These are phyloP conservation scores for Solanum lignicaule DNA, from an alignment of 257 asterid species.

Conservation along the genomic window DNA sequence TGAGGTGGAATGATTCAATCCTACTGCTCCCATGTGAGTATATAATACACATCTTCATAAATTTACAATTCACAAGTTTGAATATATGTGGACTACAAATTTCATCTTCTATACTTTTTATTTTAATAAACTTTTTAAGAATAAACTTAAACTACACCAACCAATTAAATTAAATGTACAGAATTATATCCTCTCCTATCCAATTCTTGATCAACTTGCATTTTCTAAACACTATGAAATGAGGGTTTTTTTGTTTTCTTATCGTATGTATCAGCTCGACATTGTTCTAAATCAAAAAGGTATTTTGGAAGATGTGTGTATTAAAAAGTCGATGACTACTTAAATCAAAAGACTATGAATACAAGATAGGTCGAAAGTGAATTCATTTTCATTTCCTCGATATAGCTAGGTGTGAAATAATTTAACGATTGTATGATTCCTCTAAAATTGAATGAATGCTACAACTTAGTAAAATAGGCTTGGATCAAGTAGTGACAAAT, in stretches of 20 bases:
- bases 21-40: neutral
- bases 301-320: neutral
- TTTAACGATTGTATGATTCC: neutral
- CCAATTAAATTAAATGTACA: no score
- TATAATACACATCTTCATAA: neutral
- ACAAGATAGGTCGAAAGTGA: neutral
- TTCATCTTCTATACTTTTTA: neutral
- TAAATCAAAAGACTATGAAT: neutral
- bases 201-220: neutral
- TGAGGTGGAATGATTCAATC: neutral
- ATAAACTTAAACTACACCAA: neutral
- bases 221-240: neutral
- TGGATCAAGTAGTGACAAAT: neutral
- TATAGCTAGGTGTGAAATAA: fast-evolving
- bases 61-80: neutral
- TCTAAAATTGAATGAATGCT: neutral
- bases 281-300: neutral
- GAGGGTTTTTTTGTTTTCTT: neutral
- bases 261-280: neutral
- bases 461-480: neutral
- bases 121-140: neutral
- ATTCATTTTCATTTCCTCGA: neutral
- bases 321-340: neutral
- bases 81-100: neutral
- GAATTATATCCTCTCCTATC: neutral